Conservation (phyloP, 257 asterid species). For the Primulina huaijiensis region DNA sequence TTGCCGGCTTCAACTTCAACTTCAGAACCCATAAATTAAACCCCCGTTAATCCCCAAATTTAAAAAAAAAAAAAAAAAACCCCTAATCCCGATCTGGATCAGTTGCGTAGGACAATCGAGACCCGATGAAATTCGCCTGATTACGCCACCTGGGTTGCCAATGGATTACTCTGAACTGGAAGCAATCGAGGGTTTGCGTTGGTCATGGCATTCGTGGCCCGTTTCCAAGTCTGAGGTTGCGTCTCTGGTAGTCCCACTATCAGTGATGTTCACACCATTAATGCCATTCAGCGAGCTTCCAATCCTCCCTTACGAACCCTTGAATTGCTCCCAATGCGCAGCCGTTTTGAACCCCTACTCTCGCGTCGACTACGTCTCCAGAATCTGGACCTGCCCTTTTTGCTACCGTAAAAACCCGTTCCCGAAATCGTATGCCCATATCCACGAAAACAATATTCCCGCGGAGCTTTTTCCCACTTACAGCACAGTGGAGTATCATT, state of each 20-base stretch:
- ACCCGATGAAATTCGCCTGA: conserved; percentile 29
- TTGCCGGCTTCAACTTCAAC: conserved; percentile 19
- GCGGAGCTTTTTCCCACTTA: conserved; percentile 97
- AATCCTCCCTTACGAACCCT: conserved; percentile 70
- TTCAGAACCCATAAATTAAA: conserved; percentile 8
- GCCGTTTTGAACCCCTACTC: conserved; percentile 88
- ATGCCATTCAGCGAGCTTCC: conserved; percentile 74
- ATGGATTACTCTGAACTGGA: conserved; percentile 96
- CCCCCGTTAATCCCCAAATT: conserved; percentile 27
- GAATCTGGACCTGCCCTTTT: conserved; percentile 79
- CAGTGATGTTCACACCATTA: conserved; percentile 79
- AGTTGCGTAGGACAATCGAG: conserved; percentile 13
- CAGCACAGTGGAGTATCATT: conserved; percentile 83
- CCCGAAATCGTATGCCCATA: conserved; percentile 59
- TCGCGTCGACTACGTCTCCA: conserved; percentile 69
- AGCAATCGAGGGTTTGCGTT: conserved; percentile 91
- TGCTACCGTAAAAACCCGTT: conserved; percentile 68
- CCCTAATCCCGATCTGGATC: conserved; percentile 21
- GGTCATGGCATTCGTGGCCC: conserved; percentile 99
- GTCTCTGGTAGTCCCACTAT: conserved; percentile 68
- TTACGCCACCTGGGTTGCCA: conserved; percentile 10
- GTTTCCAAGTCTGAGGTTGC: conserved; percentile 59
- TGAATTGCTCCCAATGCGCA: conserved; percentile 59
- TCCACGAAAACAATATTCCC: conserved; percentile 72
- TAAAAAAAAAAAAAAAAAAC: not conserved